Base-by-base conservation (phyloP, 176 grass and related monocot genomes). In the Rhipidocladum racemiflorum region DNA sequence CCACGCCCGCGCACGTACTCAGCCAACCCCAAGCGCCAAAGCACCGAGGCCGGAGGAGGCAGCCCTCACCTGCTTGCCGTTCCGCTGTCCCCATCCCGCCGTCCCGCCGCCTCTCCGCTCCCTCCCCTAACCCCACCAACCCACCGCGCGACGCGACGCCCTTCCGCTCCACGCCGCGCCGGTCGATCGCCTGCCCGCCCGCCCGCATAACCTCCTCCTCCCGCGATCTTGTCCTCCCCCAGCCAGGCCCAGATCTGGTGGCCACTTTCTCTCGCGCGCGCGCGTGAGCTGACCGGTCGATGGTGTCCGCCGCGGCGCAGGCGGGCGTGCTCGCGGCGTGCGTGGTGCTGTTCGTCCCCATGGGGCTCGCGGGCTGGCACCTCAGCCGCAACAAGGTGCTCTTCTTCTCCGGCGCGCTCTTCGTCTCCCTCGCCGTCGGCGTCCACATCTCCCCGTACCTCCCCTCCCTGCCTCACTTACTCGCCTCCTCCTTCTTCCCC, bases 321-420 rank as follows among this genome's bases (percentile, higher is more conserved):
- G 78, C 80, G 71, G 95, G 87, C 20, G 72, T 90, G 44, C 57
- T 98, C n/a, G 95, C 95, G 64, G 90, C 95, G 60, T 95, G 88
- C 82, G 84, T 95, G 21, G 88, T 98, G 69, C 90, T 98, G 53
- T 93, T 98, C 88, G 90, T 98, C 16, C 92, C 95, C n/a, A 94
- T 98, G 88, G 95, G 95, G 65, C 92, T 98, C 80, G 92, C 90
- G 2, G 92, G 95, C 4, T 93, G 90, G 90, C 95, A 98, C 81
- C 92, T 98, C 63, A 95, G 95, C 84, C 92, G 95, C 69, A 91
- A 94, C 82, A 98, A 98, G 88, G 89, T 98, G 78, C 95, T 98
- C 88, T 98, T 98, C 86, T 98, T 98, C 87, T 91, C 86, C 84
- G 92, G 95, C 61, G 88, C 93, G 64, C 85, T 98, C 42, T 98